phyloP scores from a whole-genome alignment of 345 rosid genomes.

The Ceriops tagal region DNA sequence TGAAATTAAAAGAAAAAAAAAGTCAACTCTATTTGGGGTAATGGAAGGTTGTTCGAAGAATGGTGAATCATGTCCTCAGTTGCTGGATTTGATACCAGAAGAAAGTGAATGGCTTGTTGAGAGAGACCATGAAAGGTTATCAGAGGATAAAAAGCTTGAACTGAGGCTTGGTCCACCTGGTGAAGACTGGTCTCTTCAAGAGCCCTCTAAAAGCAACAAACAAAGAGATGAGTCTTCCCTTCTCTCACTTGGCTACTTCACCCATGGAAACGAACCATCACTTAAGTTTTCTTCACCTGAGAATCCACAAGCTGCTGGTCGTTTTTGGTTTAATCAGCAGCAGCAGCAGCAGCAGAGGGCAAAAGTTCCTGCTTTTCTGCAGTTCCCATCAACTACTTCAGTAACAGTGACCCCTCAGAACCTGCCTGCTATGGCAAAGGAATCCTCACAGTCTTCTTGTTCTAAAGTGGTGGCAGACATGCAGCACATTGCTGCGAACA shows the following conservation, averaged over 20 bases:
- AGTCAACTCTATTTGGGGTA: neutral
- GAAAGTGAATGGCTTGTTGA: slow-evolving; percentile 44
- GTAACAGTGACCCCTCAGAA: slow-evolving; percentile 22
- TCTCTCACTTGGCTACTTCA: slow-evolving; percentile 43
- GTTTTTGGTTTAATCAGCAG: slow-evolving; percentile 30
- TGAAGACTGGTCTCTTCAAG: slow-evolving; percentile 43
- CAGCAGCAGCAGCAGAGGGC: slow-evolving; percentile 3
- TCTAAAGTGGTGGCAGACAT: slow-evolving; percentile 38
- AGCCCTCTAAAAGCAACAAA: slow-evolving; percentile 17
- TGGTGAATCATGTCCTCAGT: slow-evolving; percentile 41
- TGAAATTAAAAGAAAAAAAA: neutral
- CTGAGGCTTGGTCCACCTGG: slow-evolving; percentile 97
- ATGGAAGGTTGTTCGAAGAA: slow-evolving; percentile 51
- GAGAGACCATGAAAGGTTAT: slow-evolving; percentile 28
- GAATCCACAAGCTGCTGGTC: slow-evolving; percentile 14
- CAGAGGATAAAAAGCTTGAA: slow-evolving; percentile 78
- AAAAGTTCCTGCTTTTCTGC: slow-evolving; percentile 33
- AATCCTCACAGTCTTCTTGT: slow-evolving; percentile 42
- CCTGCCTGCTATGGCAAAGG: slow-evolving; percentile 38
- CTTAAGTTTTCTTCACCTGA: slow-evolving; percentile 24
- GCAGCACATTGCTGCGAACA: slow-evolving; percentile 38
- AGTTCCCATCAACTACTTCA: slow-evolving; percentile 25
- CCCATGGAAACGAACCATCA: slow-evolving; percentile 17
- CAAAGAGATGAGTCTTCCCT: slow-evolving; percentile 51
- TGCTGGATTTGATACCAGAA: slow-evolving; percentile 58